Conservation (phyloP, 805 yeast species). For the Ogataea henricii region DNA sequence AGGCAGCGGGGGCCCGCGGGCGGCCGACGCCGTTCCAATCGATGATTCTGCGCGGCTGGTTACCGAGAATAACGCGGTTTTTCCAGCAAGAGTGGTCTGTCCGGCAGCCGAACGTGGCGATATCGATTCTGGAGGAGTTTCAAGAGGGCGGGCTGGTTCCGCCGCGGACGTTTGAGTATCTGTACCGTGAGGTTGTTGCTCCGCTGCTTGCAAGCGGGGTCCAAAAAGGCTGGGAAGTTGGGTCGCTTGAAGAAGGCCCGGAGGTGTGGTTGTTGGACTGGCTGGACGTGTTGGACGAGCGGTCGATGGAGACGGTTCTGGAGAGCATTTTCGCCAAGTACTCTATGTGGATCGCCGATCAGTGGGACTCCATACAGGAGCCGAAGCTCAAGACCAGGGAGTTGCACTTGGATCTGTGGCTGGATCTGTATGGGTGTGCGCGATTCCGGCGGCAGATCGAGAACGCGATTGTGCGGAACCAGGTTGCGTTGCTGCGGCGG, state of each 20-base stretch:
- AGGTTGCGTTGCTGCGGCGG: constrained; percentile 40
- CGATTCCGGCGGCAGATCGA: constrained; percentile 22
- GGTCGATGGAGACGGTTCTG: constrained; percentile 16
- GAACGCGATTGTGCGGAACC: constrained; percentile 54
- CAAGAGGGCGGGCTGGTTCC: constrained; percentile 34
- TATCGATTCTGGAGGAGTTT: constrained; percentile 40
- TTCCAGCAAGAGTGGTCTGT: constrained; percentile 41
- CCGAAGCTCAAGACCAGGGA: constrained; percentile 9
- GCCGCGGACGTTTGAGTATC: constrained; percentile 25
- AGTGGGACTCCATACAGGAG: constrained; percentile 21
- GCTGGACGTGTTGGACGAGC: constrained; percentile 23
- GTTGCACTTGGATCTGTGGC: constrained; percentile 33
- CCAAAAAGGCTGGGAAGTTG: constrained; percentile 37
- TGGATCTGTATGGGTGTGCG: constrained; percentile 35
- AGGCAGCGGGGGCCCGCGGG: constrained; percentile 1
- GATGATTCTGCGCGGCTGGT: constrained; percentile 39
- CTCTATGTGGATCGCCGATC: constrained; percentile 20
- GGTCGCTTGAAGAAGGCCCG: constrained; percentile 17
- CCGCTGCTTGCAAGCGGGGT: constrained; percentile 42
- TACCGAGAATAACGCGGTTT: constrained; percentile 32
- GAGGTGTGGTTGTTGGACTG: constrained; percentile 32
- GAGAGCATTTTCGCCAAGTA: constrained; percentile 22
- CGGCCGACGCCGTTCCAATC: constrained; percentile 35
- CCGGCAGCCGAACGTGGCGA: constrained; percentile 40
- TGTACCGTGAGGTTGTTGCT: constrained; percentile 35